Base-by-base conservation (phyloP, 2,329 filamentous ascomycete species). In the Colletotrichum sp. region DNA sequence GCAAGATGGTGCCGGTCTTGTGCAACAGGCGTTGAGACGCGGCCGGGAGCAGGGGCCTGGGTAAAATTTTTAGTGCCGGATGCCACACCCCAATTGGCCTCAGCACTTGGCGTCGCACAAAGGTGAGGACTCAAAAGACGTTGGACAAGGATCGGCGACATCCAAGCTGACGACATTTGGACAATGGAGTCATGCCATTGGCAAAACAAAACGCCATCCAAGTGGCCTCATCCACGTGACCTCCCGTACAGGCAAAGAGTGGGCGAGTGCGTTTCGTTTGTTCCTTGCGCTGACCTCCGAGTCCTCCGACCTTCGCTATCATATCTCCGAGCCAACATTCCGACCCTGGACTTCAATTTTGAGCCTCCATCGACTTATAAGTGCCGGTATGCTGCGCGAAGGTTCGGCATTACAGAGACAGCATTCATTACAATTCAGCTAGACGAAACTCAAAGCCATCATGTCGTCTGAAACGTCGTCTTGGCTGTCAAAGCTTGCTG, bases 401-500 rank as follows among this genome's bases (percentile, higher is more conserved):
- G 10, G 9, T 48, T 32, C 18, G 4, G 6, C 8, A 2, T n/a
- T 5, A 16, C 28, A 39, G 32, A 39, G 32, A 43, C 9, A 52
- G 57, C 21, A 2, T 48, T 34, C 36, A 60, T 57, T 24, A 18
- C 24, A 63, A 63, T 21, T 18, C 28, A 30, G n/a, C 21, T 24
- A 26, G 36, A 39, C 26, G 36, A 61, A 57, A 39, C 12, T n/a
- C 26, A 55, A 18, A 48, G 9, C 18, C 26, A 55, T 34, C 28
- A 77, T 77, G 75, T 34, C 68, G 15, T 55, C 66, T 48, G 48
- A 68, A 61, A 9, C 60, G 12, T 24, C 30, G 16, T 34, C 65
- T 16, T 77, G 68, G 75, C 43, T 69, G 57, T 55, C 69, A 18
- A 71, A 70, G 30, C 69, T 77, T 18, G 70, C 57, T 21, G 81